phyloP scores from a whole-genome alignment of 805 yeast genomes.

The Priceomyces medius region DNA sequence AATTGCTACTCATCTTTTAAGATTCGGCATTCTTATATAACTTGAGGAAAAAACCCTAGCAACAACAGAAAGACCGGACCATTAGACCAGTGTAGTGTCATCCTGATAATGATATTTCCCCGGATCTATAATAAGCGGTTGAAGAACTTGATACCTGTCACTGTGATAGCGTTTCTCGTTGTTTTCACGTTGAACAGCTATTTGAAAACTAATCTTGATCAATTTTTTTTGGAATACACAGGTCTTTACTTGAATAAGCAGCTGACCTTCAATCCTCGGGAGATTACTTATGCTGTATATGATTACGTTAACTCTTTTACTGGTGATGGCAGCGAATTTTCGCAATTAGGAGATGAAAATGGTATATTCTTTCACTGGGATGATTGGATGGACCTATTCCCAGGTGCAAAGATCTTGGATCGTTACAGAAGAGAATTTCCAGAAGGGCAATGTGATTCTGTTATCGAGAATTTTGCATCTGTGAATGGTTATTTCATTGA shows the following conservation, averaged over 20 bases:
- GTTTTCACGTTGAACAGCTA: slow-evolving; percentile 11
- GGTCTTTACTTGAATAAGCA: slow-evolving; percentile 23
- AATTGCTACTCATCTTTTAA: slow-evolving; percentile 2
- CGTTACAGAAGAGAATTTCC: slow-evolving; percentile 14
- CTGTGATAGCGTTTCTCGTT: slow-evolving; percentile 9
- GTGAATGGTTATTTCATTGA: slow-evolving; percentile 37
- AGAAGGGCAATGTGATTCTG: slow-evolving; percentile 25
- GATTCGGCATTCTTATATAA: not conserved
- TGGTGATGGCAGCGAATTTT: slow-evolving; percentile 1
- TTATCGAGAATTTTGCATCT: slow-evolving; percentile 18
- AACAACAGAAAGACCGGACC: not conserved
- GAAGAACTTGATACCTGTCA: slow-evolving; percentile 13
- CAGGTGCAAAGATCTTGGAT: slow-evolving; percentile 21
- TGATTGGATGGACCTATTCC: slow-evolving; percentile 34
- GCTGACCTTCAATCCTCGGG: slow-evolving; percentile 27
- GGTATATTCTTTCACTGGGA: slow-evolving; percentile 40
- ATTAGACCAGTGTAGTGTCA: not conserved
- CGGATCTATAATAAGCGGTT: slow-evolving; percentile 19
- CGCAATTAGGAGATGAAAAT: slow-evolving; percentile 7
- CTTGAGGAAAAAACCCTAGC: not conserved
- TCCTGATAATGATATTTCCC: slow-evolving; percentile 12
- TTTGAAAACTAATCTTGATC: slow-evolving; percentile 18
- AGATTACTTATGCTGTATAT: slow-evolving; percentile 11
- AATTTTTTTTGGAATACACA: slow-evolving; percentile 18
- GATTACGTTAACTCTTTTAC: slow-evolving; percentile 9